Base-by-base conservation (phyloP, 2,329 filamentous ascomycete species). In the Cytospora piceicola region DNA sequence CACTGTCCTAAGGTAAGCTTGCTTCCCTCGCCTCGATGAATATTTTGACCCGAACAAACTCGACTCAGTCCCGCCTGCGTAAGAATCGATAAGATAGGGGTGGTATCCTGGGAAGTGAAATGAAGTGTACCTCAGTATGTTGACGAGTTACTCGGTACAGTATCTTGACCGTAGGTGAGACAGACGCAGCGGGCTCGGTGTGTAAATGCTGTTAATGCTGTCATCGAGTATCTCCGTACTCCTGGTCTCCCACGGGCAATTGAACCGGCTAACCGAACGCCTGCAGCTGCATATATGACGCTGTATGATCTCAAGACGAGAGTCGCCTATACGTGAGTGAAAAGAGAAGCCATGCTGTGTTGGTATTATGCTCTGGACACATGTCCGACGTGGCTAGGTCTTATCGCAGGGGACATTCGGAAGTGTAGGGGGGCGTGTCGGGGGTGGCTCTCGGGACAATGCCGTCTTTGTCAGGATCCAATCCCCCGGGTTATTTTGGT, bases 1-100 rank as follows among this genome's bases (percentile, higher is more conserved):
- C 67, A 69, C 65, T 63, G 32, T 63, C 42, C 30, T 12, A n/a
- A 34, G 30, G 51, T 29, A 55, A 61, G 55, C 57, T 54, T 42
- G 51, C 42, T 42, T 27, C 55, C 63, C 32, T 51, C 52, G 56
- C 63, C 56, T 68, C 63, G 39, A 63, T 63, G 59, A 56, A 67
- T 63, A 32, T 63, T 39, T 39, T 57, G 42, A 52, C 24, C 56
- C 29, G 9, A 12, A 15, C 49, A 55, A 39, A 51, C 11, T 34
- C 59, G 46, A 32, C 36, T 49, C 52, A 53, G 20, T 20, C n/a
- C 20, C 42, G 39, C 30, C n/a, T 29, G 59, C 59, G 32, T 34
- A 32, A 14, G 6, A 36, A 2, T 36, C 11, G 12, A 36, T 36
- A 15, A 36, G 3, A 36, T 14, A 17, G 42, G n/a, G n/a, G n/a